These are phyloP conservation scores for Zopfia rhizophila DNA, from an alignment of 2,329 filamentous ascomycete species.

Conservation along the genomic window DNA sequence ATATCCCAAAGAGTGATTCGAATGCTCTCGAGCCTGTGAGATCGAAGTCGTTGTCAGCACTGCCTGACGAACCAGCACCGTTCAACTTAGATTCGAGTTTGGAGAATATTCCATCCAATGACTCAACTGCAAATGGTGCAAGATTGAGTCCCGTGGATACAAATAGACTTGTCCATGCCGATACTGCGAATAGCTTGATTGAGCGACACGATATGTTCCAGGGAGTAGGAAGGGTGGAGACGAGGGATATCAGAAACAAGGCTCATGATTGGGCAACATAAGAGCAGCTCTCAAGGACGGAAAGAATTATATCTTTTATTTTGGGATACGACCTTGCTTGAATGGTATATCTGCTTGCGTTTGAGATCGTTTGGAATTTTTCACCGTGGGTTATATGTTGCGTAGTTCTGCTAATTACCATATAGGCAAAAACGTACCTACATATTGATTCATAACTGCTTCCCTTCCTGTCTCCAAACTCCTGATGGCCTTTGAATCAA, in stretches of 20 bases:
- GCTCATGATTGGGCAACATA: conserved; percentile 35
- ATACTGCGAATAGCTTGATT: conserved; percentile 48
- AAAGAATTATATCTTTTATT: too few species aligned
- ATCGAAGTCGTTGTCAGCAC: conserved; percentile 47
- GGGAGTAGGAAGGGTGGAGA: conserved; percentile 47
- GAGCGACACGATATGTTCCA: conserved; percentile 57
- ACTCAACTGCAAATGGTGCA: conserved; percentile 14
- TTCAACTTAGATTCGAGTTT: conserved; percentile 38
- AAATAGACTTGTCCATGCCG: conserved; percentile 34
- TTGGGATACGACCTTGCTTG: too few species aligned
- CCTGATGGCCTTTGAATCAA: too few species aligned
- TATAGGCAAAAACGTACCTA: background rate
- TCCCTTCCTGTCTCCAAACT: background rate
- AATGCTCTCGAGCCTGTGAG: conserved; percentile 39
- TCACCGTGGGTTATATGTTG: conserved; percentile 1
- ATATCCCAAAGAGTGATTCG: conserved; percentile 21
- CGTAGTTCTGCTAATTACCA: background rate
- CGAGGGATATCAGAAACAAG: conserved; percentile 50
- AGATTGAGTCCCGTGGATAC: conserved; percentile 34
- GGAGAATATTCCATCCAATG: conserved; percentile 24
- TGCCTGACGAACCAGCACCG: conserved; percentile 35
- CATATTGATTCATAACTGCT: background rate
- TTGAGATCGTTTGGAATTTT: background rate
- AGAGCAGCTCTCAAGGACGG: too few species aligned
- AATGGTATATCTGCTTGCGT: background rate